Percentiles rank a stretch among this genome's conserved stretches.
These are phyloP conservation scores for Suhomyces coccinellae DNA, from an alignment of 1,139 yeast species.

Conservation along the genomic window DNA sequence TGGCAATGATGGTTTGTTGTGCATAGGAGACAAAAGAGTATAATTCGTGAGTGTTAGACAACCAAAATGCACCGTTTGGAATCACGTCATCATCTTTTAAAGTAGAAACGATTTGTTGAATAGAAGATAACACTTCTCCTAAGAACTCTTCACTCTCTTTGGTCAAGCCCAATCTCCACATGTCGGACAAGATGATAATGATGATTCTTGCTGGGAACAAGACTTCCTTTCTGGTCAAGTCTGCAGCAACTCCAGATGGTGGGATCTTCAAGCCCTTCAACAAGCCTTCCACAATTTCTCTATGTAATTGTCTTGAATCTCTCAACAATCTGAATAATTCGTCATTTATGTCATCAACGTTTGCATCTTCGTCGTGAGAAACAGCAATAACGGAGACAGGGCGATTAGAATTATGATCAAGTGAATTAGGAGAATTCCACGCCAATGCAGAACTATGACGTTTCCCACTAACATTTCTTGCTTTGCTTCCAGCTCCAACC, in stretches of 20 bases:
- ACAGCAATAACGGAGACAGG: constrained; percentile 65
- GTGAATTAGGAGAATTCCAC: constrained; percentile 34
- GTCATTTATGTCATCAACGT: constrained; percentile 68
- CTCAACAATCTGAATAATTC: constrained; percentile 72
- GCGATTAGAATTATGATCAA: constrained; percentile 38
- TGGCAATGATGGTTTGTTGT: constrained; percentile 82
- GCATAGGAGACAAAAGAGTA: constrained; percentile 95
- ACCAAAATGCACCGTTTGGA: constrained; percentile 96
- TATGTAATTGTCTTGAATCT: constrained; percentile 75
- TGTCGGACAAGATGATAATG: constrained; percentile 87
- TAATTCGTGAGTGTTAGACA: constrained; percentile 93
- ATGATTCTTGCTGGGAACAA: constrained; percentile 95
- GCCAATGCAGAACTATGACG: constrained; percentile 46
- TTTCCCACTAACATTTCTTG: constrained; percentile 32
- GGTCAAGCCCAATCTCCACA: constrained; percentile 97
- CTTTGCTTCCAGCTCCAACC: constrained; percentile 19
- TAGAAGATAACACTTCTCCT: constrained; percentile 86
- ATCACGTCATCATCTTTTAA: constrained; percentile 85
- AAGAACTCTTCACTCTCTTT: constrained; percentile 88
- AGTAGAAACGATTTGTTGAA: constrained; percentile 72
- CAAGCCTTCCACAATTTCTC: constrained; percentile 85
- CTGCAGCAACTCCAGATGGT: constrained; percentile 77
- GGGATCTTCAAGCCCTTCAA: constrained; percentile 89
- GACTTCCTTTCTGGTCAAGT: constrained; percentile 85
- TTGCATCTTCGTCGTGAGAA: constrained; percentile 55